Evolutionary conservation across 805 yeast genomes (phyloP), one percentile per base, ranked within the genome.

Genomic region (Wickerhamiella bombiphila): DNA sequence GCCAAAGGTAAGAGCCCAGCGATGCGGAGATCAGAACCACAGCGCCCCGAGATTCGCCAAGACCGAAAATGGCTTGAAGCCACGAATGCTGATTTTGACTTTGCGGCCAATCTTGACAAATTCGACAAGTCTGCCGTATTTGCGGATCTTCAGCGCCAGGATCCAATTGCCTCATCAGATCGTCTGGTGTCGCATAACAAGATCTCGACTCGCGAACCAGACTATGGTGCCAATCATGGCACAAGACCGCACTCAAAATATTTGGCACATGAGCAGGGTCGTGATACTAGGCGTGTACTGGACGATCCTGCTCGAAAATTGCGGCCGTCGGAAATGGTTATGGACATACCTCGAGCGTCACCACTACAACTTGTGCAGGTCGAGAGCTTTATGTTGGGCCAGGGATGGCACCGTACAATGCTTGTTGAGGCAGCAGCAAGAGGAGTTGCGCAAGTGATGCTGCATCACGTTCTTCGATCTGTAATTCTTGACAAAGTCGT

Each of bases 51-150:
- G 26, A 24, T 24, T 24, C 26, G n/a, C n/a, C n/a, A n/a, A n/a
- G n/a, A n/a, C n/a, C n/a, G n/a, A n/a, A n/a, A 9, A 9, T 24
- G 26, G 26, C 26, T 24, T 9, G 26, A 24, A 9, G 26, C 26
- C 26, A 9, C 26, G 20, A n/a, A 20, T 7, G 33, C 54, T 65
- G 95, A 83, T 45, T 86, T 86, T 58, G 95, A 86, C 55, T 86
- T 86, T 57, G 81, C 73, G 39, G 76, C 81, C 11, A 81, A 80
- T 52, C 65, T 86, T 44, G 76, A 76, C 18, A 73, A 75, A 64
- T 86, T 86, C 51, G 91, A 86, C 56, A 86, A 86, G 56, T 63
- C 66, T 41, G 65, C 75, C 4, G 88, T 85, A 3, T 79, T 86
- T 56, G 80, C 78, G 35, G 83, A 82, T 52, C 68, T 86, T 50